Evolutionary conservation across 148 eudicot species (phyloP), one percentile per base, ranked within the genome.

Genomic region (Fallopia convolvulus): DNA sequence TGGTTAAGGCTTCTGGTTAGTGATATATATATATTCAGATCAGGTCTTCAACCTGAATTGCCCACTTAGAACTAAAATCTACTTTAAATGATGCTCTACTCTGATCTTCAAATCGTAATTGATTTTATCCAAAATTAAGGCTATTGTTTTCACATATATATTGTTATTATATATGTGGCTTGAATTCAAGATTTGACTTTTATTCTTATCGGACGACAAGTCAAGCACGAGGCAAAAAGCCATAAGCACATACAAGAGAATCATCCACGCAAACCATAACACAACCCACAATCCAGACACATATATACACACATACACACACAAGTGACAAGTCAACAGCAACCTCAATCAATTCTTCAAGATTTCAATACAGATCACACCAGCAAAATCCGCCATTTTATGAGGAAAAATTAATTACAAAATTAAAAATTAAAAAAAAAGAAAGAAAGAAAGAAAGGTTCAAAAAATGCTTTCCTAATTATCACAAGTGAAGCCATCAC

Each of bases 401-500:
- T 14, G 10, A 36, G 42, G 20, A 13, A 68, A 17, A 33, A 14
- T 68, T 17, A 14, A 6, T 58, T 58, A 20, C 6, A 4, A 56
- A 58, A 23, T 0, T 26, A 26, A n/a, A n/a, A n/a, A n/a, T n/a
- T 26, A 26, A 26, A 26, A 26, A 26, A 26, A 26, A 26, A 26
- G 1, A 26, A 26, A 26, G 30, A 26, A 26, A 26, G 30, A 26
- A 23, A 58, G 1, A 2, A 14, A 63, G 10, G 39, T 26, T 33
- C 36, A 68, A 56, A 63, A 63, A 63, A 63, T 26, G 14, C 41
- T 21, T 33, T 58, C 70, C n/a, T 12, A 26, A 26, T 26, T 68
- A n/a, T 39, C 46, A 36, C 72, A 33, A 68, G 70, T 65, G 70
- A 65, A 65, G 41, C 70, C 44, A 68, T 68, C 46, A 68, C 72